Evolutionary conservation across 1,284 basidiomycete genomes (phyloP).

Genomic region (Melampsora americana): DNA sequence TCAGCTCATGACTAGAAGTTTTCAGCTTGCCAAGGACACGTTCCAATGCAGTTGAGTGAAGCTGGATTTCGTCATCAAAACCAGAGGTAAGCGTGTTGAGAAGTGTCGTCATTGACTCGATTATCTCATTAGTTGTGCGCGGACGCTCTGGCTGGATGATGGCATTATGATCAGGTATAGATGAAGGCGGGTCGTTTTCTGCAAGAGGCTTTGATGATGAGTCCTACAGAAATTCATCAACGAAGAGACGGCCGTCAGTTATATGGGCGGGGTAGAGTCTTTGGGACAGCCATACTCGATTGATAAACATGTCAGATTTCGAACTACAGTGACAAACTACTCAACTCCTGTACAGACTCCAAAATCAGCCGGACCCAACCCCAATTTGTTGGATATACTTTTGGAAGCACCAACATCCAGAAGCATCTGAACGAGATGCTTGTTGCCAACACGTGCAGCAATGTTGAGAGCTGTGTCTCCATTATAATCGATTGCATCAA

Average conservation of each 20-base stretch:
- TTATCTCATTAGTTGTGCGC: constrained; percentile 67
- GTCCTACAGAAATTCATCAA: no score
- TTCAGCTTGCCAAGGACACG: constrained; percentile 81
- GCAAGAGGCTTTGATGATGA: no score
- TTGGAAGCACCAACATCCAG: constrained; percentile 92
- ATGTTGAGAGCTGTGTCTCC: constrained; percentile 96
- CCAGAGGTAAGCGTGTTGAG: constrained; percentile 72
- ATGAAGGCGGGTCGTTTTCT: no score
- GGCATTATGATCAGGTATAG: no score
- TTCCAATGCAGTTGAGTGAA: constrained; percentile 80
- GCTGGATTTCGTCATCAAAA: constrained; percentile 77
- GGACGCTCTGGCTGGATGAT: no score
- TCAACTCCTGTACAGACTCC: constrained; percentile 81
- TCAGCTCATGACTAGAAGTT: constrained; percentile 80
- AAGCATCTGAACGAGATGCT: constrained; percentile 77
- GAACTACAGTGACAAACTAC: background rate
- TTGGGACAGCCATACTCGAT: background rate
- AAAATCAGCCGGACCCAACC: constrained; percentile 86
- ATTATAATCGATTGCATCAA: constrained; percentile 91
- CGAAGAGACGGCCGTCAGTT: constrained; percentile 12
- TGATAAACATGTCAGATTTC: background rate
- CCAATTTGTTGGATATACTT: constrained; percentile 85
- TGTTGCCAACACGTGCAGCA: constrained; percentile 87
- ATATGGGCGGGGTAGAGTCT: background rate
- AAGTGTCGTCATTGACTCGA: constrained; percentile 70